Conservation (phyloP, 2,329 filamentous ascomycete species). For the Penicillium nordicum region DNA sequence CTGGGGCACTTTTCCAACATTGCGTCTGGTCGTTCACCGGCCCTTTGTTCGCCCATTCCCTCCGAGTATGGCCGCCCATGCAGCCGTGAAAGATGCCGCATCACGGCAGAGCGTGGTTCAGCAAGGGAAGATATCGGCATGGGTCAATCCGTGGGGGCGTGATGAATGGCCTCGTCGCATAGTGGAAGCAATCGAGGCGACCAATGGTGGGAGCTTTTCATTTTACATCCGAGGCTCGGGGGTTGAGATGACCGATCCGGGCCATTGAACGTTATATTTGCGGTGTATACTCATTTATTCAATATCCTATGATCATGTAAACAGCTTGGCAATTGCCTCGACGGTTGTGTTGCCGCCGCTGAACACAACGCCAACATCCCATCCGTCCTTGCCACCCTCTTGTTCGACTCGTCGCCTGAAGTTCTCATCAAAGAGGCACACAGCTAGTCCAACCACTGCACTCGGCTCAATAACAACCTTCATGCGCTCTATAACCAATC, state of each 20-base stretch:
- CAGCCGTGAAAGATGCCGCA: conserved; percentile 35
- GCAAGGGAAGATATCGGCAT: conserved; percentile 35
- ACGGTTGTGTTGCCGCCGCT: conserved; percentile 65
- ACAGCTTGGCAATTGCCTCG: conserved; percentile 58
- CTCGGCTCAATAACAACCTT: conserved; percentile 91
- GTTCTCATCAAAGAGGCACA: conserved; percentile 78
- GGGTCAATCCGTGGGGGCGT: conserved; percentile 37
- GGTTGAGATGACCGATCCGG: conserved; percentile 18
- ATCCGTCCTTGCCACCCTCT: conserved; percentile 69
- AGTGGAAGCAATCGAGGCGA: conserved; percentile 26
- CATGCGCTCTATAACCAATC: conserved; percentile 77
- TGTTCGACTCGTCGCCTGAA: conserved; percentile 63
- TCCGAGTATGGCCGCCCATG: conserved; percentile 29
- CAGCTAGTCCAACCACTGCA: conserved; percentile 77
- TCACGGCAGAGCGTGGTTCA: conserved; percentile 36
- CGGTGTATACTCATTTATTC: background rate
- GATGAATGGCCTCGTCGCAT: conserved; percentile 36
- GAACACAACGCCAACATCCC: conserved; percentile 64
- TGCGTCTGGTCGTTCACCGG: conserved; percentile 39
- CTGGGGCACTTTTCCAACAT: conserved; percentile 38
- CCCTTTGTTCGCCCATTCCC: conserved; percentile 37
- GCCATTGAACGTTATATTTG: background rate
- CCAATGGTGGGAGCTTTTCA: conserved; percentile 30
- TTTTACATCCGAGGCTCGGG: conserved; percentile 29
- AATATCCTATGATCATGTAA: conserved; percentile 26